Evolutionary conservation across 352 stramenopile species (phyloP), one percentile per base, ranked within the genome.

Genomic region (Phytophthora rubi): DNA sequence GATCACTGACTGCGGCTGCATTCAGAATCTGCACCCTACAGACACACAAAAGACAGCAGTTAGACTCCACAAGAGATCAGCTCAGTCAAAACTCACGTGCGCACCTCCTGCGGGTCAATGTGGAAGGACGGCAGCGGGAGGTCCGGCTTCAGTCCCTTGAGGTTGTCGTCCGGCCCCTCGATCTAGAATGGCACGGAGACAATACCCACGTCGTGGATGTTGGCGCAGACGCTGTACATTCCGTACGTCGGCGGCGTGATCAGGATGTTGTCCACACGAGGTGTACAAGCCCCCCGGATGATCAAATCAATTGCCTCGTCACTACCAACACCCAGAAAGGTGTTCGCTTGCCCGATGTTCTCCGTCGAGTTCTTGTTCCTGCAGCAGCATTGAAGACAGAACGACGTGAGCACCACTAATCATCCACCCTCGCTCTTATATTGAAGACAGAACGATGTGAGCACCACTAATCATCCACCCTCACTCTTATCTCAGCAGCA

Each of bases 151-250:
- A 94, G 77, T 23, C 86, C 86, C 48, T 88, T 87, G 1, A 77
- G 80, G 58, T 95, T 94, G 33, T 82, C 77, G 7, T 53, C 61
- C 1, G 82, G 79, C 21, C 74, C 62, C 42, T 92, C 81, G n/a
- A 94, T 62, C 60, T 89, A 91, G 16, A 99, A 88, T 9, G 97
- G 96, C 69, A 97, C 94, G 1, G 74, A 87, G 49, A 98, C 86
- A 70, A 99, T 97, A 35, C 81, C 73, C 26, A 99, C 97, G 76
- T 99, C 97, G 80, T 99, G 98, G 53, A 99, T 97, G 76, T 99
- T 98, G 56, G 97, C 97, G 71, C 96, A 99, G 44, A 99, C 98
- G 65, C 98, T 98, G 83, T 99, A 99, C 98, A 99, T 99, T 57
- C 97, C 97, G 78, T 99, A 99, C 0, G 97, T 99, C 5, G 98